A percentile compares a stretch with the other conserved stretches of the same genome.
phyloP scores from a whole-genome alignment of 139 green algal genomes.

The Tetradesmus obliquus region DNA sequence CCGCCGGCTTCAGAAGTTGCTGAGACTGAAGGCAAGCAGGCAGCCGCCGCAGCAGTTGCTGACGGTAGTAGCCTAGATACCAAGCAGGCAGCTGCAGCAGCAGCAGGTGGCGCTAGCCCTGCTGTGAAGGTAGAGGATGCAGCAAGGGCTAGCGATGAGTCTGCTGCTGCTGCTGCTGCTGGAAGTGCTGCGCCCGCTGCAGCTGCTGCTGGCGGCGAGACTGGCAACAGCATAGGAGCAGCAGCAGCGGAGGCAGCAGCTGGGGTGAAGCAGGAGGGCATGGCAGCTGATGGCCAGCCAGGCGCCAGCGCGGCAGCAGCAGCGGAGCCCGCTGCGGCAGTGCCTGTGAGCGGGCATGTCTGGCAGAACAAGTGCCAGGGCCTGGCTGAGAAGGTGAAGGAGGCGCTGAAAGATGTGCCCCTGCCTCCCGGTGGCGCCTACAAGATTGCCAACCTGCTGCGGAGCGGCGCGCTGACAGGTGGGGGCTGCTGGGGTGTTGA shows the following conservation, averaged over 20 bases:
- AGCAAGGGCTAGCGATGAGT: not conserved
- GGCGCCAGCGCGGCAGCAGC: not conserved
- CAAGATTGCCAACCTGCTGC: slow-evolving; percentile 46
- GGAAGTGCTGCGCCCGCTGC: not conserved
- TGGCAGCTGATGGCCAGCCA: not conserved
- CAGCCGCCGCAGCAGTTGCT: not conserved
- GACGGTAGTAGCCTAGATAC: not conserved
- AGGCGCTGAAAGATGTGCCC: slow-evolving; percentile 1
- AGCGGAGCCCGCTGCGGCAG: not conserved
- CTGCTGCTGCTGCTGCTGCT: not conserved
- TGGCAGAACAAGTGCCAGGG: slow-evolving; percentile 16
- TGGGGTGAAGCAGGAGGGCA: not conserved
- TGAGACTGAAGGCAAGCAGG: not conserved
- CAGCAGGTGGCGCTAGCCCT: not conserved
- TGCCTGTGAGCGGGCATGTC: not conserved
- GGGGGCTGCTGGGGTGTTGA: not conserved
- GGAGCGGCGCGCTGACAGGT: slow-evolving; percentile 41
- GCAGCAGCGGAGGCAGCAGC: not conserved
- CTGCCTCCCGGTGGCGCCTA: not conserved
- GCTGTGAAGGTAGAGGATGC: not conserved
- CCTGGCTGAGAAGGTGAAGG: slow-evolving; percentile 29
- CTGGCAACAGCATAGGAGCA: not conserved
- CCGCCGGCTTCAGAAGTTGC: not conserved
- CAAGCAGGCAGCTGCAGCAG: not conserved
- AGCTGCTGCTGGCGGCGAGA: not conserved